These are phyloP conservation scores for Phialocephala sp. DNA, from an alignment of 2,329 filamentous ascomycete species.

Conservation along the genomic window DNA sequence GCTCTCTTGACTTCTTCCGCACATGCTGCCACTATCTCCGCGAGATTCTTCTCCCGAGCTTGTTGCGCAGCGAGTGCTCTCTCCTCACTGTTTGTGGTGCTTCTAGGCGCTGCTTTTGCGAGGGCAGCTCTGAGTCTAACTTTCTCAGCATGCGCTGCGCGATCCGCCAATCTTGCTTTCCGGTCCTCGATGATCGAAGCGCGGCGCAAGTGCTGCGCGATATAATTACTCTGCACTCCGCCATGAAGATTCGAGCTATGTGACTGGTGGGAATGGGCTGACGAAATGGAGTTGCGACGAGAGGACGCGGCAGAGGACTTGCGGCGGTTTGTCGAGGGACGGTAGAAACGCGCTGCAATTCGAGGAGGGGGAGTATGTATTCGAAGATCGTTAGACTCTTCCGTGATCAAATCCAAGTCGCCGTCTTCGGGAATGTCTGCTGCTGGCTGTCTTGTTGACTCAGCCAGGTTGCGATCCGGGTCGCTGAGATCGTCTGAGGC, in stretches of 20 bases:
- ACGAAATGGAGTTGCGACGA: slow-evolving; percentile 80
- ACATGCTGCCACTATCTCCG: slow-evolving; percentile 80
- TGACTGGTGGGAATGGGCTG: slow-evolving; percentile 59
- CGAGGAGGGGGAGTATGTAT: slow-evolving; percentile 72
- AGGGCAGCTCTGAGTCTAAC: slow-evolving; percentile 77
- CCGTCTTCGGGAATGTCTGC: slow-evolving; percentile 32
- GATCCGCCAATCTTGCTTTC: slow-evolving; percentile 78
- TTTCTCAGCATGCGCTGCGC: slow-evolving; percentile 83
- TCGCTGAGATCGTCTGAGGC: slow-evolving; percentile 42
- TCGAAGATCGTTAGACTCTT: slow-evolving; percentile 39
- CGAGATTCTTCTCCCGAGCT: slow-evolving; percentile 79
- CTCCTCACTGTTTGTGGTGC: slow-evolving; percentile 73
- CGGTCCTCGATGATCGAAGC: slow-evolving; percentile 82
- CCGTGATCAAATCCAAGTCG: slow-evolving; percentile 40
- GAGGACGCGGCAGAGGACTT: slow-evolving; percentile 80
- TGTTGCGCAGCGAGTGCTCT: slow-evolving; percentile 78
- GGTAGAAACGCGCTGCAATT: slow-evolving; percentile 80
- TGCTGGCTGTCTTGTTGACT: slow-evolving; percentile 35
- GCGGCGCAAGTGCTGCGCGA: slow-evolving; percentile 79
- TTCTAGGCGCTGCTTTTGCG: slow-evolving; percentile 71
- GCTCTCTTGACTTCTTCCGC: slow-evolving; percentile 83
- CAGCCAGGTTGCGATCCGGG: slow-evolving; percentile 43
- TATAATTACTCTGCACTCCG: slow-evolving; percentile 73
- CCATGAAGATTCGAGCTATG: slow-evolving; percentile 51
- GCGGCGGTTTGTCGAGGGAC: slow-evolving; percentile 67